Base-by-base conservation (phyloP, 257 asterid species). In the Gentiana dahurica region DNA sequence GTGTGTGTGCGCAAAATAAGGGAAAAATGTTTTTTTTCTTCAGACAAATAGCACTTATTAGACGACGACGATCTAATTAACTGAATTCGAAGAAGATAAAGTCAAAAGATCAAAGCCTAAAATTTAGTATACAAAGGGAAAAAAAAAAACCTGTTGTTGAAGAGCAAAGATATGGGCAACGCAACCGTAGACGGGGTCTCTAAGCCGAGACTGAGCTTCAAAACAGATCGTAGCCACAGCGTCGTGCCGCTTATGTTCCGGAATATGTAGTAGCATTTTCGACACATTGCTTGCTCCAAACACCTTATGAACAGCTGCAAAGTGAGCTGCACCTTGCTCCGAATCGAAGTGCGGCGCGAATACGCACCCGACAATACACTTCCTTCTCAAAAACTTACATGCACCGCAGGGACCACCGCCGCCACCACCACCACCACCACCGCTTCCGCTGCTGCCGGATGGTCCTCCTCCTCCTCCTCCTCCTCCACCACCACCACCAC, bases 271-370 rank as follows among this genome's bases (percentile, higher is more conserved):
- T 46, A 86, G 86, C 43, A 86, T 94, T 75, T 86, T 86, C 54
- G 94, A 83, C 49, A 86, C 86, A 51, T 86, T 86, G 66, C 95
- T 86, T 1, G 95, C 95, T 11, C 95, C 95, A 35, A 86, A 86
- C 62, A 86, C 90, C 77, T 79, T 86, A 58, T 86, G 95, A 44
- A 86, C 95, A 54, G 95, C 95, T 39, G 94, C 95, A 47, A 86
- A 86, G 58, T 86, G 90, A 0, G 94, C 88, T 4, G 95, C 91
- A 2, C 95, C 95, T 65, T 86, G 94, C 63, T 86, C 95, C 41
- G 90, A 73, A 67, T 86, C 95, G 59, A 83, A 86, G 49, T 86
- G 79, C 4, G 94, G 94, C 33, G 95, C 94, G 44, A 83, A 86
- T 53, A 86, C 75, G 73, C 95, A 86, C 5, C 91, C 86, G 0